Base-by-base conservation (phyloP, 2,329 filamentous ascomycete species). In the Fulvia fulva region DNA sequence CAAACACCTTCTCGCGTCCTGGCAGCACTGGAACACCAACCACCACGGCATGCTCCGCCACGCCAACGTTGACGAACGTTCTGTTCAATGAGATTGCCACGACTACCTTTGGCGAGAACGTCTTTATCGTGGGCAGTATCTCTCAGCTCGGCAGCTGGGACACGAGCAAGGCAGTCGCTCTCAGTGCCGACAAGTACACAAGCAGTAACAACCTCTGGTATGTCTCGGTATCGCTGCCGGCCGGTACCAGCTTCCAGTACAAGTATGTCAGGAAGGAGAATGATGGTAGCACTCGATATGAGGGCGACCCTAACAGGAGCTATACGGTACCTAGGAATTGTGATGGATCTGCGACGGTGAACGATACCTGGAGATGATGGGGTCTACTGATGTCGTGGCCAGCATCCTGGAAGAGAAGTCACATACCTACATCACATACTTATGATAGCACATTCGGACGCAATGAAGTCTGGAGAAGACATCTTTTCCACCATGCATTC, bases 61-160 rank as follows among this genome's bases (percentile, higher is more conserved):
- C 67, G 1, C 67, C 67, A 0, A 65, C 65, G 6, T 49, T 65
- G 23, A 68, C 65, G 5, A 76, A 81, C 0, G 82, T 91, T 1
- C 47, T 62, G 8, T 65, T 63, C 59, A 60, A 65, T 22, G 63
- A 63, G 26, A 59, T 43, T 16, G 57, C 59, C 21, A 77, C 74
- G 0, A 90, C 87, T 0, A 70, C 68, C 2, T 83, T 70, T 37
- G 87, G 87, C 3, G 79, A 90, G 69, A 84, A 79, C 5, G 79
- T 91, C 68, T 88, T 85, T 71, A 72, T 91, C n/a, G 77, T 81
- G 0, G 88, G 88, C 23, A 83, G 80, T 59, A 77, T 80, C 53
- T 67, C 77, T 1, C 76, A 81, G 28, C 80, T 91, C 9, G 87
- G 87, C 11, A 62, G 53, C 34, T 90, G 87, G 87, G 74, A 84